phyloP scores from a whole-genome alignment of 2,329 filamentous ascomycete genomes.

The Fusarium setosum region DNA sequence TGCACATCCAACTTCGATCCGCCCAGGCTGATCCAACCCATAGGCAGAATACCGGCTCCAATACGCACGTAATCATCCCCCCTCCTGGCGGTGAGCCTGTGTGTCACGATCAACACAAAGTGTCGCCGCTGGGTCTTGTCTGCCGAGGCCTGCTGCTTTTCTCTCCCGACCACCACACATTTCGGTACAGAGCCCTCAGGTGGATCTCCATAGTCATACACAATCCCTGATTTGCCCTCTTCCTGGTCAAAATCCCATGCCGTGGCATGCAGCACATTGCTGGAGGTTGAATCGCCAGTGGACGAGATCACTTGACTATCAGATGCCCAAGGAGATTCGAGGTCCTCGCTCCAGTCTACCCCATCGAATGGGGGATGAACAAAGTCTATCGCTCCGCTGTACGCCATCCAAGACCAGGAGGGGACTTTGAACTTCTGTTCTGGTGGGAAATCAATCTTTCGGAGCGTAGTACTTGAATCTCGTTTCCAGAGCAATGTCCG shows the following conservation, averaged over 20 bases:
- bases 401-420: not conserved
- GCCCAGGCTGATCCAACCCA: not conserved
- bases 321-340: not conserved
- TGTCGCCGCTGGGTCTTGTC: not conserved
- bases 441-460: not conserved
- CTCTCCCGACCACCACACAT: not conserved
- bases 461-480: not conserved
- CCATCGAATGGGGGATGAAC: not conserved
- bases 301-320: no score
- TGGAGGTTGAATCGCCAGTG: not conserved
- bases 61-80: not conserved
- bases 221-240: not conserved
- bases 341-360: not conserved
- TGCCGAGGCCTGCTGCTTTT: not conserved
- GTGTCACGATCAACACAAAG: not conserved
- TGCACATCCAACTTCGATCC: no score
- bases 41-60: not conserved
- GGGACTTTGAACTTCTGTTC: not conserved
- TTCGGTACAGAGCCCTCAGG: not conserved
- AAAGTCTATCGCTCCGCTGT: not conserved
- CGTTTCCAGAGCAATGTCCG: not conserved
- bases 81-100: not conserved
- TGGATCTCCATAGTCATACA: not conserved
- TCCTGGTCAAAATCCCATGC: not conserved
- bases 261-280: not conserved